Conservation (phyloP, 2,329 filamentous ascomycete species). For the Colletotrichum cuscutae region DNA sequence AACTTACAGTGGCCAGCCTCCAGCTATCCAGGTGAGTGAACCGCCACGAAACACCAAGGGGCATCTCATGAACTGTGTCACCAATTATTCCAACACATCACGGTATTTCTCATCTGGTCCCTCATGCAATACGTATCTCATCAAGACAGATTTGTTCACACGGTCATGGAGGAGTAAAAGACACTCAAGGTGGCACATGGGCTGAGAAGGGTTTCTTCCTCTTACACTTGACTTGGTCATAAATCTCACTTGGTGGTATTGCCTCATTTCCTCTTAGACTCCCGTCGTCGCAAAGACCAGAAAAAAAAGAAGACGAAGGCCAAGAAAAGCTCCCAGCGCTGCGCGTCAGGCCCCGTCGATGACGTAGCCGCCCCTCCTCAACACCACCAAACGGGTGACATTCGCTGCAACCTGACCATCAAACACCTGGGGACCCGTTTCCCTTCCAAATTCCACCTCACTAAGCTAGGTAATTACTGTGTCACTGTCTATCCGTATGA, state of each 20-base stretch:
- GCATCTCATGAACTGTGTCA: not conserved
- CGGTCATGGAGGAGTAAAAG: not conserved
- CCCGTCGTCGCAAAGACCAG: not conserved
- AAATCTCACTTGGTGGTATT: not conserved
- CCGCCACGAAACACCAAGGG: not conserved
- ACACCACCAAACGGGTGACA: not conserved
- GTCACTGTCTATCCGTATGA: too few species aligned
- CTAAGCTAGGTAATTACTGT: too few species aligned
- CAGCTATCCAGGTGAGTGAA: not conserved
- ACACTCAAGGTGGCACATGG: not conserved
- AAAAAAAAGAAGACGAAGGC: not conserved
- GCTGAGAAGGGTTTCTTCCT: not conserved
- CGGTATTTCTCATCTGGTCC: not conserved
- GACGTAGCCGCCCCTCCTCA: conserved; percentile 17
- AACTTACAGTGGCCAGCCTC: not conserved
- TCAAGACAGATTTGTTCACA: not conserved
- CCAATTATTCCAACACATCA: not conserved
- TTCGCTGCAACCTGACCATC: not conserved
- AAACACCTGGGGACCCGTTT: not conserved
- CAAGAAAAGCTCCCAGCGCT: not conserved
- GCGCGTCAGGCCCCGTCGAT: not conserved
- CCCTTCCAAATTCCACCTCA: not conserved
- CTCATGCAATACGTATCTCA: not conserved
- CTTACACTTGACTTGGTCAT: not conserved
- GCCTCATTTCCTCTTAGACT: not conserved